Conservation (phyloP, 441 rosid species). For the Pelargonium citronellum region DNA sequence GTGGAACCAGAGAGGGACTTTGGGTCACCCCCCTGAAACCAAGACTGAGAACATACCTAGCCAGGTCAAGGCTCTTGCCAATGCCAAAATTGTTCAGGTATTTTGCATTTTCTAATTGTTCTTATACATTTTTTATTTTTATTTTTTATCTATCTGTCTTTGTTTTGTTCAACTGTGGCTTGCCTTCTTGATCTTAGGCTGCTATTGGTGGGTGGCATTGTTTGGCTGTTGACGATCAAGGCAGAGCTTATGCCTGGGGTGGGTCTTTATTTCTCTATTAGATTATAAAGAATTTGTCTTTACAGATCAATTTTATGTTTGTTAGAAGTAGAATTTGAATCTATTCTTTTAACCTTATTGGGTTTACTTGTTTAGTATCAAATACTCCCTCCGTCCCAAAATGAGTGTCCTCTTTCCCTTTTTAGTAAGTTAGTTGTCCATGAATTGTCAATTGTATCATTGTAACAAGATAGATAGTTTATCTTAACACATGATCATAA, state of each 20-base stretch:
- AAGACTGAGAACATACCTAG: conserved; percentile 84
- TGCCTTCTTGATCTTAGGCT: conserved; percentile 43
- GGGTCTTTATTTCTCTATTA: conserved; percentile 12
- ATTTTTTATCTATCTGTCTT: neutral
- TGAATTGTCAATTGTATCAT: too few relatives aligned
- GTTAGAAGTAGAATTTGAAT: neutral
- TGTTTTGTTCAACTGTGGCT: neutral
- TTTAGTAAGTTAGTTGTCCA: too few relatives aligned
- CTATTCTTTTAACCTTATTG: neutral
- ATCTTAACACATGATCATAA: too few relatives aligned
- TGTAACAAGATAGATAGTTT: too few relatives aligned
- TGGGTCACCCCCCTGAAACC: conserved; percentile 89
- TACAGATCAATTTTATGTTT: neutral
- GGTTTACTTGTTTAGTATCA: neutral
- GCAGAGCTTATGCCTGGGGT: conserved; percentile 98
- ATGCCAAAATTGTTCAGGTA: conserved; percentile 82
- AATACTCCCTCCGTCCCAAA: too few relatives aligned
- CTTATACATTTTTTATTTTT: neutral
- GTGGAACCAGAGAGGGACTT: conserved; percentile 97
- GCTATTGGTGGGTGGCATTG: conserved; percentile 99
- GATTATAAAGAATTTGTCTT: conserved; percentile 1
- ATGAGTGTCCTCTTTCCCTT: too few relatives aligned
- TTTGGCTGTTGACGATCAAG: conserved; percentile 98
- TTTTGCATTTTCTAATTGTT: neutral
- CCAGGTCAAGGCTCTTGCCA: conserved; percentile 74